These are phyloP conservation scores for Myrica gale DNA, from an alignment of 306 rosid species.

Conservation along the genomic window DNA sequence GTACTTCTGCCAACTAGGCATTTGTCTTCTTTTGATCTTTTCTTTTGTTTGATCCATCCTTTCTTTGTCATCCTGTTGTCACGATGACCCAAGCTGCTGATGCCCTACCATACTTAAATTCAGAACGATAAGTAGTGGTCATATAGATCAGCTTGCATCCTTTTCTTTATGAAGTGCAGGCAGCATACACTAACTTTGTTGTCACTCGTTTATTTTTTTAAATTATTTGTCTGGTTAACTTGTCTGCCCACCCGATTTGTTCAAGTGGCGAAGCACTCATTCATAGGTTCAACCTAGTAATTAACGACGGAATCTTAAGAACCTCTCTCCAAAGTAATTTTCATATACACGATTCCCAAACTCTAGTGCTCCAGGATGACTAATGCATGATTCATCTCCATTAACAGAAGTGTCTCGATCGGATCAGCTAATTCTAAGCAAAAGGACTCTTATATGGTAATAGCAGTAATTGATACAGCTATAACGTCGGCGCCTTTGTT, in stretches of 20 bases:
- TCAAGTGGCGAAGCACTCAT: conserved; percentile 1
- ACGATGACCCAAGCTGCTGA: conserved; percentile 29
- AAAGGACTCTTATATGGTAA: background rate
- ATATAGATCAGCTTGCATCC: conserved; percentile 6
- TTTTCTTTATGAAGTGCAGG: conserved; percentile 11
- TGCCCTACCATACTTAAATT: background rate
- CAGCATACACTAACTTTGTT: conserved; percentile 37
- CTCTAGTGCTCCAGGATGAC: background rate
- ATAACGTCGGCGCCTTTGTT: background rate
- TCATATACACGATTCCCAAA: background rate
- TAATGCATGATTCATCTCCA: no score
- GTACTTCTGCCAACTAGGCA: conserved; percentile 26
- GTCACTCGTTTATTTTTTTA: background rate
- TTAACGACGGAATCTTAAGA: no score
- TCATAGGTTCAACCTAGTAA: background rate
- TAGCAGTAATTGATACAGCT: background rate
- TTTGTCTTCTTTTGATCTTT: conserved; percentile 9
- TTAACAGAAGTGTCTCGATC: background rate
- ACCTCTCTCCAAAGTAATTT: background rate
- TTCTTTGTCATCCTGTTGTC: conserved; percentile 30
- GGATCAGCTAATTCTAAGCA: background rate
- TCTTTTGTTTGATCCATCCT: conserved; percentile 4
- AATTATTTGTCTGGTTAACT: background rate
- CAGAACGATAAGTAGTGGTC: conserved; percentile 22
- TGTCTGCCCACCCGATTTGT: background rate